phyloP scores from a whole-genome alignment of 352 stramenopile genomes.

The Globisporangium yorkense region DNA sequence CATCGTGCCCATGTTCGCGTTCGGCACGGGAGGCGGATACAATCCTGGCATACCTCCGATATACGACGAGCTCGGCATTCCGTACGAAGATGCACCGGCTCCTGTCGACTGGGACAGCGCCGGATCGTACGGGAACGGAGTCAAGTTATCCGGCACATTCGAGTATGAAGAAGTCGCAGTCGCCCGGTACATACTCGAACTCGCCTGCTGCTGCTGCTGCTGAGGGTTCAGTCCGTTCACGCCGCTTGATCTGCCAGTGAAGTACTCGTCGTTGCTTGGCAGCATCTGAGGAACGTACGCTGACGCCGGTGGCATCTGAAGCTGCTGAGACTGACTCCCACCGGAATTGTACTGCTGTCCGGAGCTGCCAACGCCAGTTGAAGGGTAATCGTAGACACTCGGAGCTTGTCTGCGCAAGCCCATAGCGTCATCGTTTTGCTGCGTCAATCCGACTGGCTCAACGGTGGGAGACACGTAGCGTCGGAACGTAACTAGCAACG shows the following conservation, averaged over 20 bases:
- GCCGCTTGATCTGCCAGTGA: background rate
- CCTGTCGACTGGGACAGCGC: conserved; percentile 16
- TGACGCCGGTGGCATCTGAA: conserved; percentile 8
- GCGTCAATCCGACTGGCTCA: conserved; percentile 4
- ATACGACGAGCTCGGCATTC: conserved; percentile 17
- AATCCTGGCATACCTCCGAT: conserved; percentile 25
- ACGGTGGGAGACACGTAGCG: conserved; percentile 14
- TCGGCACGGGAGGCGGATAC: conserved; percentile 15
- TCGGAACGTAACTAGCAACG: conserved; percentile 68
- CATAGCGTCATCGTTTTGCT: conserved; percentile 3
- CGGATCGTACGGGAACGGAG: conserved; percentile 26
- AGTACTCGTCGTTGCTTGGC: conserved; percentile 7
- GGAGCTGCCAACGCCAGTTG: background rate
- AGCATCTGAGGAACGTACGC: conserved; percentile 15
- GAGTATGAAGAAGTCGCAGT: background rate
- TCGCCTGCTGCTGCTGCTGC: conserved; percentile 6
- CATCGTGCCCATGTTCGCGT: conserved; percentile 20
- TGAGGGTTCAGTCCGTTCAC: conserved; percentile 1
- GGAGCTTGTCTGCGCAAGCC: conserved; percentile 7
- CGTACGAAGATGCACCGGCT: conserved; percentile 19
- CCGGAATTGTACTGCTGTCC: conserved; percentile 2
- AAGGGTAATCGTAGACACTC: background rate
- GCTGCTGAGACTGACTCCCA: conserved; percentile 8
- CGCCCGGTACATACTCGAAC: conserved; percentile 7
- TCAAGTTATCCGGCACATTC: conserved; percentile 17